A percentile compares a stretch with the other conserved stretches of the same genome.
phyloP scores from a whole-genome alignment of 768 basidiomycete species.

The Polyporus arcularius region DNA sequence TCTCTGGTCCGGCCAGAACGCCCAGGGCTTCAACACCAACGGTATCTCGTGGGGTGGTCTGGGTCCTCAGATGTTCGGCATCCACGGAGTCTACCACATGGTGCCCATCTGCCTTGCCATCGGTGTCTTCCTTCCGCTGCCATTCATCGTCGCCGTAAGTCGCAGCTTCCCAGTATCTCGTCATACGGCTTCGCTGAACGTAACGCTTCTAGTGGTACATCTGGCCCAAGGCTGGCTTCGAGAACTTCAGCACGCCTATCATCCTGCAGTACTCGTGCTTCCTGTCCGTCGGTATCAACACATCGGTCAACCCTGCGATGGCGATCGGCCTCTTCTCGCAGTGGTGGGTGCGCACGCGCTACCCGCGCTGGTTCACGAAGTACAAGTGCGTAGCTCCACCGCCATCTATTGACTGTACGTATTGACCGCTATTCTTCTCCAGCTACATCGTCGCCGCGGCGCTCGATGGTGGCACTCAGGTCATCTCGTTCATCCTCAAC shows the following conservation, averaged over 20 bases:
- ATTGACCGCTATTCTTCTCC: neutral
- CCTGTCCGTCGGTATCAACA: slow-evolving; percentile 59
- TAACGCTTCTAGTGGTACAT: slow-evolving; percentile 34
- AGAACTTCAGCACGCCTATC: slow-evolving; percentile 53
- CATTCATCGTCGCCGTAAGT: slow-evolving; percentile 44
- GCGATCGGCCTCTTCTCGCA: slow-evolving; percentile 48
- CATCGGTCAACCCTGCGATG: slow-evolving; percentile 47
- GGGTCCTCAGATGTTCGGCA: slow-evolving; percentile 26
- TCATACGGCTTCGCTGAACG: no score
- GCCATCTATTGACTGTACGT: neutral
- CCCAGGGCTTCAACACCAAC: slow-evolving; percentile 48
- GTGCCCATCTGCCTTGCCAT: slow-evolving; percentile 44
- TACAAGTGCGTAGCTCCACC: slow-evolving; percentile 27
- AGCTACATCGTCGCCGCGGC: slow-evolving; percentile 44
- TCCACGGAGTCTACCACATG: slow-evolving; percentile 16
- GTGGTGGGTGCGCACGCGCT: slow-evolving; percentile 41
- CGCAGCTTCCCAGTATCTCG: neutral
- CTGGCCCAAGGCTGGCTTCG: slow-evolving; percentile 48
- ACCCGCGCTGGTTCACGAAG: slow-evolving; percentile 43
- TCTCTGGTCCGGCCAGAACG: slow-evolving; percentile 54
- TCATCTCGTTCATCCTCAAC: slow-evolving; percentile 38
- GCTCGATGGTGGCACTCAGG: slow-evolving; percentile 41
- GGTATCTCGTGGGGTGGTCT: slow-evolving; percentile 63
- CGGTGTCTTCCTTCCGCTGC: slow-evolving; percentile 54
- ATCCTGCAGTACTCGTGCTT: slow-evolving; percentile 40